phyloP scores from a whole-genome alignment of 1,284 basidiomycete species.

The Boletus semigastroideus region DNA sequence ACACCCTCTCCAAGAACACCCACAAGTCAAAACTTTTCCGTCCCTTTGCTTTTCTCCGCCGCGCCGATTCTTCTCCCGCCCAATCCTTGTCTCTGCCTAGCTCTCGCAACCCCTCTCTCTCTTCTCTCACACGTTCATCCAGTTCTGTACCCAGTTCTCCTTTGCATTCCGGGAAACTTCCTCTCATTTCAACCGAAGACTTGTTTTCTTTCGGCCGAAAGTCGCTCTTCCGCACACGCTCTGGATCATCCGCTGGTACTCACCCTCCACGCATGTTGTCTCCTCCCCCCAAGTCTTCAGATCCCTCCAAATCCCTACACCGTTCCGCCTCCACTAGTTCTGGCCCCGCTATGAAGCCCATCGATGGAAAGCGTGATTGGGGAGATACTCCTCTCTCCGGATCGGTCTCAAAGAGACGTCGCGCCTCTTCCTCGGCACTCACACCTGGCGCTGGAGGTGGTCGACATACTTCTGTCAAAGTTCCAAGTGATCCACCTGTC shows the following conservation, averaged over 20 bases:
- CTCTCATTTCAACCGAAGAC: constrained; percentile 41
- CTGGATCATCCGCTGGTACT: constrained; percentile 28
- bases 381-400: constrained; percentile 17
- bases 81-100: constrained; percentile 16
- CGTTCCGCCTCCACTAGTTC: constrained; percentile 19
- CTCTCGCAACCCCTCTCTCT: constrained; percentile 14
- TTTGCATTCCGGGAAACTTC: constrained; percentile 14
- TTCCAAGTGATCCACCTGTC: background rate
- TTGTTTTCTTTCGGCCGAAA: constrained; percentile 44
- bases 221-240: constrained; percentile 48
- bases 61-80: constrained; percentile 32
- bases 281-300: constrained; percentile 12
- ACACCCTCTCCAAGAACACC: constrained; percentile 27
- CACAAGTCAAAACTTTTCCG: constrained; percentile 32
- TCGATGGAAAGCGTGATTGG: constrained; percentile 2
- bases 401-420: constrained; percentile 32
- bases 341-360: background rate
- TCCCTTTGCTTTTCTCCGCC: constrained; percentile 23
- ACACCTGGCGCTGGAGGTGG: constrained; percentile 32
- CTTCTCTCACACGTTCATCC: constrained; percentile 13
- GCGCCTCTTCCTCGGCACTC: constrained; percentile 22
- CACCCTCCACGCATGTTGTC: constrained; percentile 6
- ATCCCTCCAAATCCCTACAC: constrained; percentile 5
- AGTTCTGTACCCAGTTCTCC: constrained; percentile 21
- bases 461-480: constrained; percentile 21